Evolutionary conservation across 495 filamentous ascomycete genomes (phyloP).

Genomic region (Pyronema domesticum): DNA sequence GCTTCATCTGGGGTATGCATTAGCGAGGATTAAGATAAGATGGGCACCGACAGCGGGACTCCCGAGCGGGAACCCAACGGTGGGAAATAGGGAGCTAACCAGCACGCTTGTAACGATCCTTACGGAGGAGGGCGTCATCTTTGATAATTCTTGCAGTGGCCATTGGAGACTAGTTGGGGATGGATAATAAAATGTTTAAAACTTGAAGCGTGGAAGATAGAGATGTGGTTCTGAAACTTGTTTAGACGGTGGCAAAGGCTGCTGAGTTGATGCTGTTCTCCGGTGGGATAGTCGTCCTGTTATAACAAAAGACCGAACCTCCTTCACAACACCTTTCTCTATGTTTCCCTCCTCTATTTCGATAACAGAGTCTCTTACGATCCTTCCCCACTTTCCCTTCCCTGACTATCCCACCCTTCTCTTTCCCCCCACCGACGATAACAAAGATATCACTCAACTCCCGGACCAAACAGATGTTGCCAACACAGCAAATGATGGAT

Average conservation of each 20-base stretch:
- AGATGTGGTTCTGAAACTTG: not conserved
- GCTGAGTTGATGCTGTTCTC: slow-evolving; percentile 7
- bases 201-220: not conserved
- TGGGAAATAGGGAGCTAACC: slow-evolving; percentile 11
- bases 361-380: not conserved
- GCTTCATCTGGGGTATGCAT: slow-evolving; percentile 17
- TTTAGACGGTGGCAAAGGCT: slow-evolving; percentile 2
- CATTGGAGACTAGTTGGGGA: slow-evolving; percentile 10
- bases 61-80: not conserved
- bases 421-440: not conserved
- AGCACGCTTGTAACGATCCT: slow-evolving; percentile 24
- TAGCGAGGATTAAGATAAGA: slow-evolving; percentile 1
- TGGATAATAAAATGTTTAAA: slow-evolving; percentile 7
- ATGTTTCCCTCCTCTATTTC: slow-evolving; percentile 5
- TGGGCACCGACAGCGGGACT: not conserved
- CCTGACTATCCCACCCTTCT: slow-evolving; percentile 1
- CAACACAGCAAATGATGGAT: slow-evolving; percentile 18
- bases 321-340: slow-evolving; percentile 7
- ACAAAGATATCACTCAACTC: not conserved
- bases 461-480: slow-evolving; percentile 21
- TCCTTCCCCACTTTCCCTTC: slow-evolving; percentile 9
- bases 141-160: slow-evolving; percentile 23
- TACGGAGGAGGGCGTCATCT: slow-evolving; percentile 21
- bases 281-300: slow-evolving; percentile 11
- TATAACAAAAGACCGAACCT: slow-evolving; percentile 15